Evolutionary conservation across 1,284 basidiomycete genomes (phyloP), one percentile per base, ranked within the genome.

Genomic region (Fomitiporia mediterranea): DNA sequence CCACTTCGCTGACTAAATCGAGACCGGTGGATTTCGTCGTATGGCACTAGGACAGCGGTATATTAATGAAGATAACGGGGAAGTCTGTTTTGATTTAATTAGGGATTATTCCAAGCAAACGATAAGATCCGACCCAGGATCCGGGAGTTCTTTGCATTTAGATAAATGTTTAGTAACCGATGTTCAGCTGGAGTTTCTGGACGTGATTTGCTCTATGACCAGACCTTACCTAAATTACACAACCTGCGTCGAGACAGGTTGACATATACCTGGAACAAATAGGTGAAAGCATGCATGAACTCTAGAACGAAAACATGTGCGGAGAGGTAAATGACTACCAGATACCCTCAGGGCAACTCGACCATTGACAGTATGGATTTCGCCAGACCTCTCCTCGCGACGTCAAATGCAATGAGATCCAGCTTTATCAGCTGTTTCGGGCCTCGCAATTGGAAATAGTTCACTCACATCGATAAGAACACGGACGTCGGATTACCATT

Each of bases 171-270:
- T 6, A 37, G 28, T 21, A 19, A 44, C 40, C 32, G 28, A n/a
- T n/a, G n/a, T n/a, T n/a, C n/a, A n/a, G n/a, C n/a, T n/a, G n/a
- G n/a, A n/a, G n/a, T n/a, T n/a, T n/a, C n/a, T 51, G 56, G 38
- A 44, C n/a, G 17, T 25, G 19, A 23, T 30, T 23, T 21, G 43
- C 43, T 53, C 19, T 30, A 35, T n/a, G 17, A 8, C 9, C 19
- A 13, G 23, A 47, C 40, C 60, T 11, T 57, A 79, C 79, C 70
- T 82, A 79, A 57, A 82, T 76, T 2, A 77, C 76, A 62, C 80
- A 77, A 1, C 79, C 80, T 0, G 78, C 80, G 35, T 79, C 79
- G 1, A 77, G 74, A 65, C 77, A 73, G 1, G 79, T 74, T 3
- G 68, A 58, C 74, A 77, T 79, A n/a, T n/a, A n/a, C n/a, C n/a